Conservation (phyloP, 768 basidiomycete genomes). For the Brasilioporus rufonigricans region DNA sequence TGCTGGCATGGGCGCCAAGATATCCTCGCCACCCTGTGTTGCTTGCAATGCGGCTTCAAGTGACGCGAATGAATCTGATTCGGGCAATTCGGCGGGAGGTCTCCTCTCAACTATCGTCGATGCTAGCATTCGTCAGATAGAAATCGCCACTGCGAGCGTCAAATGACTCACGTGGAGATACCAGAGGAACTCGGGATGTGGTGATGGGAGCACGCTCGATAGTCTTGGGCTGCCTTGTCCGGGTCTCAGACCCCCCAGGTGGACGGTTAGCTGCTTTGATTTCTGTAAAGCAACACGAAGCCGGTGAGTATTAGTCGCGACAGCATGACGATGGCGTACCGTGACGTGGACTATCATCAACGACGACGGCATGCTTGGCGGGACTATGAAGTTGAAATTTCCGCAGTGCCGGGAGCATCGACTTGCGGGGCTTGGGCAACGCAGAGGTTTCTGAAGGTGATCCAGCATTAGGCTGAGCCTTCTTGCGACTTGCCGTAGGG, state of each 20-base stretch:
- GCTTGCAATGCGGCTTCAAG: background rate
- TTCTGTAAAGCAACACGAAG: background rate
- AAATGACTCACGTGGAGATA: constrained; percentile 7
- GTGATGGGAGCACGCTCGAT: background rate
- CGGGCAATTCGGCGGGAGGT: background rate
- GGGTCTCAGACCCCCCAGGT: constrained; percentile 17
- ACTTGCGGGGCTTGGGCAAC: constrained; percentile 7
- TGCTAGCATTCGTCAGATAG: constrained; percentile 9
- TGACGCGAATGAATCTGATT: too few relatives aligned
- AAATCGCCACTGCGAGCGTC: background rate
- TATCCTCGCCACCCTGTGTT: background rate
- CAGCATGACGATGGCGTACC: constrained; percentile 1
- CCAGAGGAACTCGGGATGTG: background rate
- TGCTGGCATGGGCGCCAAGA: background rate
- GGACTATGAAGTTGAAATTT: background rate
- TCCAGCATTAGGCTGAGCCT: constrained; percentile 5
- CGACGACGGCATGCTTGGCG: background rate
- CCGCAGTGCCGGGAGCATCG: constrained; percentile 12
- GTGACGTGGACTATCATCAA: background rate
- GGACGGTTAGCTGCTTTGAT: constrained; percentile 7
- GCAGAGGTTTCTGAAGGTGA: constrained; percentile 3
- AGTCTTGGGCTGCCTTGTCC: constrained; percentile 3
- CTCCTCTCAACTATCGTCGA: background rate
- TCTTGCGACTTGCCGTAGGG: constrained; percentile 1
- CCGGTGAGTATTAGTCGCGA: background rate